These are phyloP conservation scores for Aphanoascus verrucosus DNA, from an alignment of 2,329 filamentous ascomycete genomes.

Conservation along the genomic window DNA sequence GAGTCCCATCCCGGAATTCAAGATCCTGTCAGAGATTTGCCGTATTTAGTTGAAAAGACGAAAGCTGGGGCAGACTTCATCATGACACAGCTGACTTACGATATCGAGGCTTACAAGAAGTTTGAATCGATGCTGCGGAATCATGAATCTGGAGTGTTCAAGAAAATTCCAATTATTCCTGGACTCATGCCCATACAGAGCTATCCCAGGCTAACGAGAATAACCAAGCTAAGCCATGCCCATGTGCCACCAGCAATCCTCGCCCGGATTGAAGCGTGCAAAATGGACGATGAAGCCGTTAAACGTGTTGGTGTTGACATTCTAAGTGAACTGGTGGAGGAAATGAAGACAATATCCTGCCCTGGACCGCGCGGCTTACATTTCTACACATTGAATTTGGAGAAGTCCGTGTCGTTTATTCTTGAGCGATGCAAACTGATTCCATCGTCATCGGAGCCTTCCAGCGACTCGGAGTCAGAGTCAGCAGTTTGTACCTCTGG, in stretches of 20 bases:
- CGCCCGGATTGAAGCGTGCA: conserved; percentile 44
- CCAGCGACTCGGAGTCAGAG: conserved; percentile 38
- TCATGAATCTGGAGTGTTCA: conserved; percentile 76
- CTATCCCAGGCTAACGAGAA: conserved; percentile 88
- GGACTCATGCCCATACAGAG: conserved; percentile 97
- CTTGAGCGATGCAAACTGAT: conserved; percentile 79
- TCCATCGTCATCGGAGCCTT: conserved; percentile 37
- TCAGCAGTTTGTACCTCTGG: conserved; percentile 33
- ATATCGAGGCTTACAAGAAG: conserved; percentile 65
- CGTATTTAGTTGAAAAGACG: conserved; percentile 81
- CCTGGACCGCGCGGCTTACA: conserved; percentile 69
- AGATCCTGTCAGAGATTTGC: conserved; percentile 57
- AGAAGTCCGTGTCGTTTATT: conserved; percentile 92
- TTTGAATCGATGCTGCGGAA: conserved; percentile 69
- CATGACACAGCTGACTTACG: conserved; percentile 97
- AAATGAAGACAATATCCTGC: conserved; percentile 56
- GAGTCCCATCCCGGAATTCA: conserved; percentile 77
- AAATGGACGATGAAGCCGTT: conserved; percentile 39
- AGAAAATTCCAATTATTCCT: conserved; percentile 78
- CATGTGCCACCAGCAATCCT: conserved; percentile 63
- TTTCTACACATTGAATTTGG: conserved; percentile 93
- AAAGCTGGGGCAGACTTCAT: conserved; percentile 91
- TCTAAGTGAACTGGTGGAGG: conserved; percentile 69
- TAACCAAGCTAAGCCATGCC: conserved; percentile 88
- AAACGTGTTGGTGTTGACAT: conserved; percentile 48